Base-by-base conservation (phyloP, 1,284 basidiomycete species). In the Ustilago crameri region DNA sequence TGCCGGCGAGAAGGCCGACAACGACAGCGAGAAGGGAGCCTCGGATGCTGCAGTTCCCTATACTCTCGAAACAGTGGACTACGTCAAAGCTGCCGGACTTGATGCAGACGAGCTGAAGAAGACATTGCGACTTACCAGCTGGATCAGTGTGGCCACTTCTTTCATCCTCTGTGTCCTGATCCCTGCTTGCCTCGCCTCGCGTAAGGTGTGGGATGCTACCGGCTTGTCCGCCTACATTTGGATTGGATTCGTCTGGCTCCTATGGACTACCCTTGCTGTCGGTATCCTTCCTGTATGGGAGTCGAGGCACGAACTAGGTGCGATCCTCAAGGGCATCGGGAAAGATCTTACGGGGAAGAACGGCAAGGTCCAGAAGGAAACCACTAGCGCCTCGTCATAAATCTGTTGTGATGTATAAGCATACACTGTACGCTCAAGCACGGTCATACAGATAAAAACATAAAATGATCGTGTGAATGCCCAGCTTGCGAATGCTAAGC, bases 271-370 rank as follows among this genome's bases (percentile, higher is more conserved):
- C 5, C 23, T 72, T 5, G 86, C 88, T 17, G 91, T 93, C 24
- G 91, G 93, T 12, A 46, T 94, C n/a, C 91, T 91, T 78, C 93
- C 93, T 18, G 84, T 93, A 3, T 93, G 87, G 84, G 93, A 96
- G 86, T 92, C 91, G 64, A 86, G 91, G 44, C 85, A 79, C 5
- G 91, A 90, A 1, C 79, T 95, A 27, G 45, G 30, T 4, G 84
- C 87, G 77, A 91, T 94, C 51, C 42, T 76, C 14, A 83, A 81
- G 46, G 91, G 92, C 4, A 85, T 92, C 41, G 73, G 88, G 60
- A 61, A 59, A 48, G 79, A 79, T 35, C 10, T 80, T 12, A 55
- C 62, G 5, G 72, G 75, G 3, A 56, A 57, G 45, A 57, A 60
- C 22, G 64, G 57, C 37, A 66, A 66, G 57, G 44, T 32, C 17